Evolutionary conservation across 495 filamentous ascomycete genomes (phyloP), one percentile per base, ranked within the genome.

Genomic region (Penicillium cosmopolitanum): DNA sequence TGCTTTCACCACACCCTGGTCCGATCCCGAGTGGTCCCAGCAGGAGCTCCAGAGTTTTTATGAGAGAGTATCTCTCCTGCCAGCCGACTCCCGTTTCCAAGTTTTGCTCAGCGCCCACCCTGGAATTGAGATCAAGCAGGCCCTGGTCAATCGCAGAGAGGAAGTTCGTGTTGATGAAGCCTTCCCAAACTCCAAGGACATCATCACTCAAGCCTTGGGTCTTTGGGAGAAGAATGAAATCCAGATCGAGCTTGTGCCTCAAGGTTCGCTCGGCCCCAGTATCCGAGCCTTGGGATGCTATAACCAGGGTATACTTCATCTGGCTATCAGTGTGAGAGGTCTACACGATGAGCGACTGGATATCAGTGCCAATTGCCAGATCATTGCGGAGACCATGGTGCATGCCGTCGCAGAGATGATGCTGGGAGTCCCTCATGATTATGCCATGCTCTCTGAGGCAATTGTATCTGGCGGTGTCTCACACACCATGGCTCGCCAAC

Each of bases 351-450:
- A 73, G 42, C 64, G 68, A 12, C 66, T 79, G 36, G 79, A 81
- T 58, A 68, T 82, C 31, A 74, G 68, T 35, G 73, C 73, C 18
- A 82, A 80, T 55, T 80, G 77, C 55, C 72, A 72, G 31, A 69
- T 79, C 19, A 80, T 85, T 53, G 83, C 83, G 0, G 83, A 86
- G 63, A 79, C 78, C 18, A 57, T 86, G n/a, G 58, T 85, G 1
- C 84, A 85, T 55, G 78, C 80, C 13, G 79, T 80, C 47, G 75
- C 74, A 0, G 80, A 85, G 62, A 69, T 75, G 6, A 67, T 77
- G 19, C 69, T 84, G 66, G 73, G 73, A 16, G 74, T 84, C 53
- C 74, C 75, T 11, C 81, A 85, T 60, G 76, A 81, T 46, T 75
- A 85, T 57, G 78, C 84, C 3, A 61, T 70, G 2, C 68, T 84